Evolutionary conservation across 2,329 filamentous ascomycete species (phyloP), one percentile per base, ranked within the genome.

Genomic region (Penicillium sp.): DNA sequence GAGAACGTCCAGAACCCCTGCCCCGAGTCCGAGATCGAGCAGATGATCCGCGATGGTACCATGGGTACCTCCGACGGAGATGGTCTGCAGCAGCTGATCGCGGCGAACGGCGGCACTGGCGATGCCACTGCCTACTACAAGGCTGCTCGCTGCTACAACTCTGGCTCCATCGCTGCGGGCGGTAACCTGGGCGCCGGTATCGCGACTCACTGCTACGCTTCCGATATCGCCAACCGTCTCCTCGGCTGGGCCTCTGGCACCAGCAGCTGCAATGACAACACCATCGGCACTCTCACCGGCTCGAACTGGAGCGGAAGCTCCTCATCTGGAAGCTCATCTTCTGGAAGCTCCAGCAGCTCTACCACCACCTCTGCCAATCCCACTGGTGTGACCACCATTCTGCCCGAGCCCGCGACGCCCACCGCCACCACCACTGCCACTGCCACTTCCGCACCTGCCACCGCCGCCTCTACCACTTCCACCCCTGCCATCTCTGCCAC

Each of bases 141-240:
- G 51, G 77, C 74, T 22, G 76, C 78, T 7, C 68, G 78, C 28
- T 68, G 75, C 48, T 80, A 80, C 68, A 80, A 80, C 66, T 79
- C 78, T 0, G 78, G 78, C 37, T 71, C 70, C 0, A 66, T 79
- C 25, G 70, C 67, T 42, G 6, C 65, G 0, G 66, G 65, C 5
- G 70, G 69, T 1, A 76, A 80, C 59, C 70, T 80, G 5, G 69
- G 68, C 52, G 56, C 62, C 26, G 68, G 70, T n/a, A 56, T 54
- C 22, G 68, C 71, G 13, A 73, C 71, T 19, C 63, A 65, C 60
- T 73, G 71, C 66, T 73, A 73, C 45, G 59, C 60, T 35, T 70
- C 71, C 1, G 71, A 74, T 35, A 60, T 71, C 28, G 68, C 68
- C 61, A 73, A 73, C 62, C 71, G 71, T 57, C 64, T 73, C 25